phyloP scores from a whole-genome alignment of 2,329 filamentous ascomycete species.

The Colletotrichum sp. region DNA sequence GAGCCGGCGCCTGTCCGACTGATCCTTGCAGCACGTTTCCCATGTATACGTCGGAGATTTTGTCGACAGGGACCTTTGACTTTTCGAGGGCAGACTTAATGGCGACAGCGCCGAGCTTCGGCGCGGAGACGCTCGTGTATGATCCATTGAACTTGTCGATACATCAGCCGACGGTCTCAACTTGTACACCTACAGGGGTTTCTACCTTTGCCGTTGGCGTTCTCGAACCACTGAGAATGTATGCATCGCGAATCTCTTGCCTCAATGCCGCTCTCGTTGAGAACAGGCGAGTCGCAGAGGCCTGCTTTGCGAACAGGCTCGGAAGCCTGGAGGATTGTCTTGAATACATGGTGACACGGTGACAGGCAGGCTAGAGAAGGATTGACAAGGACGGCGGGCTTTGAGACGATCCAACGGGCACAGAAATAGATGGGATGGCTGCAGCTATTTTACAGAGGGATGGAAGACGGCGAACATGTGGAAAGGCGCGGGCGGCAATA shows the following conservation, averaged over 20 bases:
- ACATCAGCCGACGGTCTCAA: slow-evolving; percentile 10
- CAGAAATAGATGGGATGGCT: slow-evolving; percentile 5
- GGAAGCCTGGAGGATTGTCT: slow-evolving; percentile 38
- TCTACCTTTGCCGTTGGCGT: slow-evolving; percentile 90
- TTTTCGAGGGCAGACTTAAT: slow-evolving; percentile 92
- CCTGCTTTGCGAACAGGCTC: slow-evolving; percentile 42
- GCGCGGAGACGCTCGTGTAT: slow-evolving; percentile 81
- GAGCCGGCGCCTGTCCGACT: slow-evolving; percentile 88
- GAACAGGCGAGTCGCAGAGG: slow-evolving; percentile 48
- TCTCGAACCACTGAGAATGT: slow-evolving; percentile 88
- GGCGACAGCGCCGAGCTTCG: slow-evolving; percentile 86
- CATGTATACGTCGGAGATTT: slow-evolving; percentile 95
- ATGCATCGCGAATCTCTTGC: slow-evolving; percentile 85
- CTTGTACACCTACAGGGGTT: background rate
- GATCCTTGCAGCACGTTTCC: slow-evolving; percentile 89
- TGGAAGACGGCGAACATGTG: slow-evolving; percentile 11
- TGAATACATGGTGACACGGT: slow-evolving; percentile 31
- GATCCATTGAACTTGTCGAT: slow-evolving; percentile 85
- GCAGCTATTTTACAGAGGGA: slow-evolving; percentile 5
- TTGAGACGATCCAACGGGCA: slow-evolving; percentile 6
- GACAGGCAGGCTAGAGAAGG: background rate
- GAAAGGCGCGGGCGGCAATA: slow-evolving; percentile 5
- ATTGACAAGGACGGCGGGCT: background rate
- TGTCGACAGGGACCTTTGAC: slow-evolving; percentile 79
- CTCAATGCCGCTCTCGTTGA: slow-evolving; percentile 48